Evolutionary conservation across 2,329 filamentous ascomycete genomes (phyloP).

Genomic region (Fusarium goolgardi): DNA sequence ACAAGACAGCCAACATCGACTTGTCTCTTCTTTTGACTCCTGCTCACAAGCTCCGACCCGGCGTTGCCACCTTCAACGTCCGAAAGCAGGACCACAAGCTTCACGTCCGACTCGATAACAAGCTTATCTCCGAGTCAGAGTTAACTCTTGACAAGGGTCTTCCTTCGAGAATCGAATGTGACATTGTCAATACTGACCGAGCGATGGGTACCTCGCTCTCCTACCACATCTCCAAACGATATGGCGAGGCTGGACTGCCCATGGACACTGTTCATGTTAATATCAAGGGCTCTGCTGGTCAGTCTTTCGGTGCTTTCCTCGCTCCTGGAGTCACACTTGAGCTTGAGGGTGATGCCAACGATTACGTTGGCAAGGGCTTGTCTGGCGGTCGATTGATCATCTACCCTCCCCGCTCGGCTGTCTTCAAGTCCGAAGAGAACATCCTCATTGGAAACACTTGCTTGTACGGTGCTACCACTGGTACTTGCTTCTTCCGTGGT

Average conservation of each 20-base stretch:
- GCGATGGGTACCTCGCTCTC: conserved; percentile 93
- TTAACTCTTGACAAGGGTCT: conserved; percentile 93
- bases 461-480: conserved; percentile 91
- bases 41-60: conserved; percentile 93
- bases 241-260: conserved; percentile 88
- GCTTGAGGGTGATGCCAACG: conserved; percentile 94
- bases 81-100: conserved; percentile 97
- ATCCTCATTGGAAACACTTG: conserved; percentile 94
- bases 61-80: conserved; percentile 96
- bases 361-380: conserved; percentile 96
- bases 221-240: conserved; percentile 94
- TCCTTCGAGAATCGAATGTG: conserved; percentile 92
- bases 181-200: conserved; percentile 96
- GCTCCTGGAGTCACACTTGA: conserved; percentile 94
- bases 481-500: conserved; percentile 96
- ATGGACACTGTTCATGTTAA: conserved; percentile 96
- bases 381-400: conserved; percentile 93
- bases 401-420: conserved; percentile 88
- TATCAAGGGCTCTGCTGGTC: conserved; percentile 94
- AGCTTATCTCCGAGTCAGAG: conserved; percentile 95
- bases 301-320: conserved; percentile 95
- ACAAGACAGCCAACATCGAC: conserved; percentile 93
- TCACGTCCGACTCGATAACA: conserved; percentile 94
- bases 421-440: conserved; percentile 97
- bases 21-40: conserved; percentile 92